Evolutionary conservation across 2,329 filamentous ascomycete species (phyloP).

Genomic region (Exophiala calicioides): DNA sequence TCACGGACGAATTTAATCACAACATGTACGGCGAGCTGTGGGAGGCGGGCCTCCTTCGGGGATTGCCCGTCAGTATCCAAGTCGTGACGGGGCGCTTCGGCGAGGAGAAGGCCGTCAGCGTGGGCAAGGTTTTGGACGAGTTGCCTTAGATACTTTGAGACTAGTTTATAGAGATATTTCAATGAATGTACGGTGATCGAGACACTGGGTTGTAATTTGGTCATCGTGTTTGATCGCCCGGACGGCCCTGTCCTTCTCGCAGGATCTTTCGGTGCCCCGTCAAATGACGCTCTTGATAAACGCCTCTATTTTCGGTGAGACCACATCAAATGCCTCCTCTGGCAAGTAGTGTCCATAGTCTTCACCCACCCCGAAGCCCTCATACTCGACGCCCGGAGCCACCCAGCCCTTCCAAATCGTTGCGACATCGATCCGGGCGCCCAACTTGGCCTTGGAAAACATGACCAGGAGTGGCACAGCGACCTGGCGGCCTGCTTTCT

Average conservation of each 20-base stretch:
- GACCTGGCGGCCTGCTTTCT: constrained; percentile 47
- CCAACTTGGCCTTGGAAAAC: constrained; percentile 47
- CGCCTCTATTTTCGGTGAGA: constrained; percentile 20
- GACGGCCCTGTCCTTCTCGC: neutral
- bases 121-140: constrained; percentile 21
- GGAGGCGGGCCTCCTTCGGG: constrained; percentile 40
- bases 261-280: neutral
- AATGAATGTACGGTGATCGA: too few relatives aligned
- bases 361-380: constrained; percentile 27
- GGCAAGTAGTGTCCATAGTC: constrained; percentile 49
- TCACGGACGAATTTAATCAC: constrained; percentile 38
- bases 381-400: constrained; percentile 22
- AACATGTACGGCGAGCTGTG: constrained; percentile 34
- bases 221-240: neutral
- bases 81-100: constrained; percentile 27
- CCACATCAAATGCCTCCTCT: constrained; percentile 45
- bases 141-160: too few relatives aligned
- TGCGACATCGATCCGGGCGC: constrained; percentile 37
- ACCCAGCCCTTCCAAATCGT: constrained; percentile 51
- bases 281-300: constrained; percentile 25
- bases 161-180: too few relatives aligned
- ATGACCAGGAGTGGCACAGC: constrained; percentile 46
- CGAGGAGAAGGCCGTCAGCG: constrained; percentile 28
- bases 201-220: neutral
- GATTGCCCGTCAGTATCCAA: constrained; percentile 45